These are phyloP conservation scores for Globisporangium echinulatum DNA, from an alignment of 352 stramenopile genomes.

Conservation along the genomic window DNA sequence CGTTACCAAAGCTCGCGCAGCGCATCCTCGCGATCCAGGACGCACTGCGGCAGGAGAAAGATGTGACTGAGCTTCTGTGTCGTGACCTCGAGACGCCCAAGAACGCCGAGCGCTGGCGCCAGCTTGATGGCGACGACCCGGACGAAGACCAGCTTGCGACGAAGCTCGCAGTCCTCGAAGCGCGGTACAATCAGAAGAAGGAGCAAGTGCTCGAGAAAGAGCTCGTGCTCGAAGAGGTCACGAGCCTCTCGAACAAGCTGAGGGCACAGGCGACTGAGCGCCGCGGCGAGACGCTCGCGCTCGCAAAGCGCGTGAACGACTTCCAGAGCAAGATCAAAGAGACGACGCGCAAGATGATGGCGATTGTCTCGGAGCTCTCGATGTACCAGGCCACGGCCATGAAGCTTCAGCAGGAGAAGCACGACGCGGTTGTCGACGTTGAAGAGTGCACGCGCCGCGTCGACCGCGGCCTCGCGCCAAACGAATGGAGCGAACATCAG, in stretches of 20 bases:
- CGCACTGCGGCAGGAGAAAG: constrained; percentile 79
- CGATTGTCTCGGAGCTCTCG: constrained; percentile 90
- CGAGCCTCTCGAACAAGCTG: constrained; percentile 81
- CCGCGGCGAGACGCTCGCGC: constrained; percentile 67
- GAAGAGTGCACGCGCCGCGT: constrained; percentile 55
- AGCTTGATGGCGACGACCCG: constrained; percentile 84
- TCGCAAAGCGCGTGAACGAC: constrained; percentile 88
- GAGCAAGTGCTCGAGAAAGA: constrained; percentile 93
- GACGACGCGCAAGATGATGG: constrained; percentile 92
- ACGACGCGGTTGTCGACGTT: constrained; percentile 57
- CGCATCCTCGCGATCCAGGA: constrained; percentile 75
- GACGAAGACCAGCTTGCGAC: constrained; percentile 83
- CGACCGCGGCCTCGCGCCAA: constrained; percentile 66
- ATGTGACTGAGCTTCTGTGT: constrained; percentile 86
- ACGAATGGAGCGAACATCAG: constrained; percentile 70
- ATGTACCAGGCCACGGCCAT: constrained; percentile 95
- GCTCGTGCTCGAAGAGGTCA: constrained; percentile 92
- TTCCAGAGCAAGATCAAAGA: constrained; percentile 89
- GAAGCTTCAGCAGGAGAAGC: constrained; percentile 91
- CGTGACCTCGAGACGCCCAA: constrained; percentile 88
- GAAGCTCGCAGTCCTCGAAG: constrained; percentile 83
- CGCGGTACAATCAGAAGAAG: constrained; percentile 87
- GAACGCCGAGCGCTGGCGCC: constrained; percentile 83
- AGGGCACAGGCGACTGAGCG: constrained; percentile 67
- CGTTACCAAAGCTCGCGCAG: constrained; percentile 75